Evolutionary conservation across 768 basidiomycete genomes (phyloP), one percentile per base, ranked within the genome.

Genomic region (Rhizopogon sp.): DNA sequence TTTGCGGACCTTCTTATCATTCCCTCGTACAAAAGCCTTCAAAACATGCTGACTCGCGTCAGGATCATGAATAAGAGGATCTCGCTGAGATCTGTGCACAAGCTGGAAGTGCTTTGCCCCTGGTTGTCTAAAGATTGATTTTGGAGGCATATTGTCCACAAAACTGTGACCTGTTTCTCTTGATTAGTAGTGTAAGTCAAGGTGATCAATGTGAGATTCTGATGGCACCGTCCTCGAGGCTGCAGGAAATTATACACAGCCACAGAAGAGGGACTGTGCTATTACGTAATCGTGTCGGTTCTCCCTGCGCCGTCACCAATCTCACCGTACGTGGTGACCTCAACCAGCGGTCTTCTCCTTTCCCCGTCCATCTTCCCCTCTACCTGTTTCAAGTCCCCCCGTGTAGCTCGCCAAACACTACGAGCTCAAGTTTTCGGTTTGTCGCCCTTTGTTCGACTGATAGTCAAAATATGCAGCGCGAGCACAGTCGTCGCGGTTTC

Each of bases 51-150:
- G 80, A 50, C 85, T 85, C 0, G 93, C 92, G 56, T 93, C 90
- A 2, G 92, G 84, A 63, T 98, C 95, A 64, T 98, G 88, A 60
- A 94, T 93, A 47, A 96, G 82, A 2, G 97, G 97, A 73, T 98
- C 97, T 43, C 96, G 77, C 65, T 94, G 94, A 7, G 95, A 98
- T 56, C 97, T 82, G 68, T 98, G 93, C 20, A 99, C 95, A 39
- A 99, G 89, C 74, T 98, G 95, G 63, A 96, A 98, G 67, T 98
- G 95, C 64, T 87, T 85, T 53, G 88, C 85, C 20, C 90, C 92
- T 7, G 96, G 90, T 60, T 86, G 87, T 56, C 93, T 85, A 75
- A 91, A 99, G 59, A 94, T 80, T 13, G 94, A 95, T 73, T 88
- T 91, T 61, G 79, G 74, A 39, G 89, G 79, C 89, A 91, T 91